These are phyloP conservation scores for Leptographium lundbergii DNA, from an alignment of 2,329 filamentous ascomycete genomes.

Conservation along the genomic window DNA sequence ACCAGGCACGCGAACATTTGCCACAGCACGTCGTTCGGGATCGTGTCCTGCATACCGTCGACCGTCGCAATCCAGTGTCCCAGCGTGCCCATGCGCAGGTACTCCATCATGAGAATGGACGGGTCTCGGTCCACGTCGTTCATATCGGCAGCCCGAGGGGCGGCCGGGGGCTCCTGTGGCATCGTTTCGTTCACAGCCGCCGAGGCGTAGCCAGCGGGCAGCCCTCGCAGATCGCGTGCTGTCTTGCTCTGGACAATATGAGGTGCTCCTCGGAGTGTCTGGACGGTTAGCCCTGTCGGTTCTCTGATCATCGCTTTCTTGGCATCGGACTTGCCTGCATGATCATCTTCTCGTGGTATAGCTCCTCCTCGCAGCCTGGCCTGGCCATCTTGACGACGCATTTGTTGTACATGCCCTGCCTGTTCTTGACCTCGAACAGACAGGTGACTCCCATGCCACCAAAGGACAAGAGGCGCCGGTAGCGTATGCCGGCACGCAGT, in stretches of 20 bases:
- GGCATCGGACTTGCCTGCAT: not conserved
- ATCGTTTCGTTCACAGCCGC: not conserved
- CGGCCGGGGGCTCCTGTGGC: not conserved
- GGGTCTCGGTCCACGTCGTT: not conserved
- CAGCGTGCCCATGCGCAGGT: conserved; percentile 3
- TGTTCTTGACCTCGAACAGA: conserved; percentile 7
- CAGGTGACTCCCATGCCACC: conserved; percentile 10
- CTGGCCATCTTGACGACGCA: conserved; percentile 8
- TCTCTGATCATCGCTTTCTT: not conserved
- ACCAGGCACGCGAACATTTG: conserved; percentile 10
- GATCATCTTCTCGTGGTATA: not conserved
- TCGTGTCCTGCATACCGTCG: not conserved
- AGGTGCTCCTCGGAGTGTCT: conserved; percentile 1
- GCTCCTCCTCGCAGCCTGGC: not conserved
- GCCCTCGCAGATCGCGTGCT: conserved; percentile 1
- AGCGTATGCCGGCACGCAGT: conserved; percentile 6
- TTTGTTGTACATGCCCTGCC: conserved; percentile 5
- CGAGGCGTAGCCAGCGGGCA: not conserved
- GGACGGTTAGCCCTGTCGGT: not conserved
- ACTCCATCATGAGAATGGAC: conserved; percentile 8
- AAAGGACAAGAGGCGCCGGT: conserved; percentile 5
- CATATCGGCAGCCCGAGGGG: not conserved
- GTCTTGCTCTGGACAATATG: conserved; percentile 6
- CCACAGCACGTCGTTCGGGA: conserved; percentile 8
- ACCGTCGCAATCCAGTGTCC: conserved; percentile 5